These are phyloP conservation scores for Zymoseptoria tritici DNA, from an alignment of 2,329 filamentous ascomycete genomes.

Conservation along the genomic window DNA sequence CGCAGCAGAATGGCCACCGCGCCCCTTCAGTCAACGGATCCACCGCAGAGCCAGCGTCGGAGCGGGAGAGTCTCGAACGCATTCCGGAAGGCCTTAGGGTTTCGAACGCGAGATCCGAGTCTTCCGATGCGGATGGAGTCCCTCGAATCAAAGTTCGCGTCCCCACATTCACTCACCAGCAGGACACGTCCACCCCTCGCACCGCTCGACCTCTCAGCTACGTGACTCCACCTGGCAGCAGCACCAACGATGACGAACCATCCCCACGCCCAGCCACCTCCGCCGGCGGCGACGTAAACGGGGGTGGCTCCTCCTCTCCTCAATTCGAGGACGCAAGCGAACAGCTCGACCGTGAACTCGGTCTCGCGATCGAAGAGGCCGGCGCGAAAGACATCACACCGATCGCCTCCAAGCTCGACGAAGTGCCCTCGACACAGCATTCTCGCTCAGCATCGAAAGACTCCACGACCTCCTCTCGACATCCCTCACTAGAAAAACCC, in stretches of 20 bases:
- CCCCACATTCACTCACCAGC: not conserved
- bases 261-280: not conserved
- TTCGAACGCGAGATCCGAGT: not conserved
- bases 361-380: not conserved
- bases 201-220: not conserved
- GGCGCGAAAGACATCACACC: not conserved
- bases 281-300: not conserved
- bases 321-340: conserved; percentile 18
- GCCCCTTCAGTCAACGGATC: conserved; percentile 9
- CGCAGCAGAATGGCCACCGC: conserved; percentile 9
- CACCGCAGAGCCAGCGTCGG: conserved; percentile 6
- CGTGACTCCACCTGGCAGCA: conserved; percentile 5
- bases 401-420: not conserved
- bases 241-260: not conserved
- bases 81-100: conserved; percentile 12
- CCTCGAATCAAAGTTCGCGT: conserved; percentile 1
- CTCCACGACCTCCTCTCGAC: not conserved
- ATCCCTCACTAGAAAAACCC: not conserved
- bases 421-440: no score
- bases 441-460: not conserved
- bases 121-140: conserved; percentile 4
- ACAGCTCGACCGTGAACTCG: conserved; percentile 6
- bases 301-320: conserved; percentile 5
- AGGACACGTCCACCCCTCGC: conserved; percentile 1
- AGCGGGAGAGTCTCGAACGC: conserved; percentile 14